Evolutionary conservation across 2,329 filamentous ascomycete genomes (phyloP), one percentile per base, ranked within the genome.

Genomic region (Sporothrix mexicana): DNA sequence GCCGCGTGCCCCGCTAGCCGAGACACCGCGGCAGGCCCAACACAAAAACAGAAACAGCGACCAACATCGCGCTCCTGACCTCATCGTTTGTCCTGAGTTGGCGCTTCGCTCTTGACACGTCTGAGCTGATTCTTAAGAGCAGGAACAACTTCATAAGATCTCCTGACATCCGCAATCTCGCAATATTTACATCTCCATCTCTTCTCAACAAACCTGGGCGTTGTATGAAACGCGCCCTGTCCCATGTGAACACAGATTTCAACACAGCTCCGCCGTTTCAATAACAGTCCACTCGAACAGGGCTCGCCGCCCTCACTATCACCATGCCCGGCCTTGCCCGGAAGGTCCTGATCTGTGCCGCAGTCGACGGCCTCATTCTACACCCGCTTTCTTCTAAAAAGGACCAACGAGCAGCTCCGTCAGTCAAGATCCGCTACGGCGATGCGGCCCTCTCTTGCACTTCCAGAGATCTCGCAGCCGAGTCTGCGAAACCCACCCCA

Each of bases 341-440:
- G 80, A 97, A 96, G 82, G 84, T 97, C 72, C 80, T 94, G 76
- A 89, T 97, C 77, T 91, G 91, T 81, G 93, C 94, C 72, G 90
- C 93, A 36, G 88, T 91, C 71, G 94, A 98, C 79, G 94, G 94
- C 73, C 86, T 98, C 70, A 85, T 97, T 75, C 86, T 98, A 61
- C 93, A 96, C 78, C 91, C 93, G 36, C 83, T 92, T 43, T 85
- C 88, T 20, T 82, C 85, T 71, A 90, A 89, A 80, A 90, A 90
- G 78, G 87, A 90, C 78, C 86, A 88, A 80, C 81, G 85, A 53
- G 82, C 83, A 12, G 71, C 66, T 71, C 84, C 87, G 73, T 85
- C 90, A 25, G 85, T 94, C 70, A 90, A 88, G 77, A 87, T 97
- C 75, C 90, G 90, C 77, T 97, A 97, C 78, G 86, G 85, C 68